Conservation (phyloP, 257 asterid genomes). For the Lavandula angustifolia region DNA sequence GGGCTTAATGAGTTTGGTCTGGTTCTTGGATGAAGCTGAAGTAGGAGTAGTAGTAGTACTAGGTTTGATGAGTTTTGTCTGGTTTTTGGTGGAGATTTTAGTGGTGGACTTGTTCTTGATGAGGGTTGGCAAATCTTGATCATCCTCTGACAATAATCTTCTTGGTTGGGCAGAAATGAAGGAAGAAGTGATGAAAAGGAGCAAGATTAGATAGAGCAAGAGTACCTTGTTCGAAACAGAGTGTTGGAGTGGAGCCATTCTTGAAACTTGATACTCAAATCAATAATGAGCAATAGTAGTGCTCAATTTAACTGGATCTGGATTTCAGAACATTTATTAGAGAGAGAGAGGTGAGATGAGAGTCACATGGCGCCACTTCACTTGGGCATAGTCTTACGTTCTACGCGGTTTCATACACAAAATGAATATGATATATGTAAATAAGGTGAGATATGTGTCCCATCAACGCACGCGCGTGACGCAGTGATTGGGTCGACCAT, state of each 20-base stretch:
- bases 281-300: too few species aligned
- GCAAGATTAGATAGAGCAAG: slow-evolving; percentile 37
- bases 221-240: slow-evolving; percentile 42
- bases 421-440: neutral
- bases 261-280: slow-evolving; percentile 39
- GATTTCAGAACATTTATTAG: slow-evolving; percentile 28
- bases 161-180: slow-evolving; percentile 41
- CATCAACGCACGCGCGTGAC: too few species aligned
- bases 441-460: too few species aligned
- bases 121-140: slow-evolving; percentile 39
- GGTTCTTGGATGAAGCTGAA: slow-evolving; percentile 36
- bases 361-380: slow-evolving; percentile 40
- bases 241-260: slow-evolving; percentile 61
- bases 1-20: slow-evolving; percentile 39
- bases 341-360: slow-evolving; percentile 12
- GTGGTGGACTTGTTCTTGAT: slow-evolving; percentile 43
- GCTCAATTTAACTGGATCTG: too few species aligned
- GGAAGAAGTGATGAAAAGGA: slow-evolving; percentile 47
- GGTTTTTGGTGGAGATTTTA: slow-evolving; percentile 42
- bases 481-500: too few species aligned
- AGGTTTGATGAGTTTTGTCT: slow-evolving; percentile 43
- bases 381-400: slow-evolving; percentile 4
- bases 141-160: slow-evolving; percentile 47
- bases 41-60: slow-evolving; percentile 17
- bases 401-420: slow-evolving; percentile 39